These are phyloP conservation scores for Spathaspora passalidarum DNA, from an alignment of 805 yeast genomes.

Conservation along the genomic window DNA sequence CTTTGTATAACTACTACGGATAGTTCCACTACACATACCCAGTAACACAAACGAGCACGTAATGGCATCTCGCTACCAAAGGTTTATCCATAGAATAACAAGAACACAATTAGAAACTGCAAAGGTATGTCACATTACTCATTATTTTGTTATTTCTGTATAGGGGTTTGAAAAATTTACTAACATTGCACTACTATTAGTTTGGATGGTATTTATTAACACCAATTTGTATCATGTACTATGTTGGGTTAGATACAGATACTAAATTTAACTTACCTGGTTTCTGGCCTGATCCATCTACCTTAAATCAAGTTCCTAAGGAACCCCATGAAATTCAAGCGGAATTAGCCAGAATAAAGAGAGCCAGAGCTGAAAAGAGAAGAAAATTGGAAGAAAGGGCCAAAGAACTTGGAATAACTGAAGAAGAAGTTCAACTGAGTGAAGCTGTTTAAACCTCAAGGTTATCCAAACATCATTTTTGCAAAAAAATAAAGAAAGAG, in stretches of 20 bases:
- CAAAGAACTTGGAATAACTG: constrained; percentile 58
- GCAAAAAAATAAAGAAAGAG: no score
- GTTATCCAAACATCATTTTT: no score
- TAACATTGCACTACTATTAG: constrained; percentile 26
- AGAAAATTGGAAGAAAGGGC: constrained; percentile 70
- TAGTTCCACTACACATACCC: background rate
- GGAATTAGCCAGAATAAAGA: constrained; percentile 82
- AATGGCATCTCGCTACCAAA: constrained; percentile 8
- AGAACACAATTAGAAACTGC: constrained; percentile 44
- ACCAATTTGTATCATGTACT: constrained; percentile 91
- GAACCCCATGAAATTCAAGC: constrained; percentile 90
- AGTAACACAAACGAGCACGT: background rate
- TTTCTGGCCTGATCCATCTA: constrained; percentile 95
- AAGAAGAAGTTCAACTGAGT: constrained; percentile 11
- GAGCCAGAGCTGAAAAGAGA: constrained; percentile 72
- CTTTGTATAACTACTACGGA: no score
- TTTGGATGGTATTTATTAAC: constrained; percentile 82
- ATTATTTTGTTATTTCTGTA: background rate
- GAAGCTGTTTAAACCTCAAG: no score
- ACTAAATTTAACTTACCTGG: constrained; percentile 87
- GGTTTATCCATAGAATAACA: constrained; percentile 34
- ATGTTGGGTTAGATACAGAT: constrained; percentile 88
- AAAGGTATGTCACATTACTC: constrained; percentile 29
- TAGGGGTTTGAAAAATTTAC: constrained; percentile 4
- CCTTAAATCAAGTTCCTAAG: constrained; percentile 86